phyloP scores from a whole-genome alignment of 2,329 filamentous ascomycete genomes.

The Sphaceloma murrayae region DNA sequence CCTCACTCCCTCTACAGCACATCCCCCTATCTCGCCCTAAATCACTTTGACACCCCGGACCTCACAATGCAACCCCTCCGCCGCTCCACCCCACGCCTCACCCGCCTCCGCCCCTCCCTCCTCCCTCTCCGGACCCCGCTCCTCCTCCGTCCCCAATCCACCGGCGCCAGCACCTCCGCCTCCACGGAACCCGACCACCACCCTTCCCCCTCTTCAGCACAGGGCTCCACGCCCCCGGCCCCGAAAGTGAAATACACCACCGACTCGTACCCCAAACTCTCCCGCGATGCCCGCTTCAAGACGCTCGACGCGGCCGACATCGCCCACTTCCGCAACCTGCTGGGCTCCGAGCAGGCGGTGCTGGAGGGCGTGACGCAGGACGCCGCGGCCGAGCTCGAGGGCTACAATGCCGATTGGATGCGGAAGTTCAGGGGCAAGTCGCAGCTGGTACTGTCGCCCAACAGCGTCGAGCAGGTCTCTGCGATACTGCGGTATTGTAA shows the following conservation, averaged over 20 bases:
- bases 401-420: constrained; percentile 98
- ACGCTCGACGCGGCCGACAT: constrained; percentile 70
- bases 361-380: constrained; percentile 73
- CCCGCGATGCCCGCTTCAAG: constrained; percentile 67
- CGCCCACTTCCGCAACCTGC: constrained; percentile 66
- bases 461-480: constrained; percentile 78
- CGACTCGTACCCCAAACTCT: constrained; percentile 73
- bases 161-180: constrained; percentile 25
- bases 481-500: constrained; percentile 92
- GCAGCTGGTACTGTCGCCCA: constrained; percentile 76
- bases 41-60: neutral
- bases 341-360: constrained; percentile 69
- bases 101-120: constrained; percentile 26
- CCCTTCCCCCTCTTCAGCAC: constrained; percentile 22
- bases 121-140: constrained; percentile 23
- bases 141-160: constrained; percentile 22
- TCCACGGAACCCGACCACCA: constrained; percentile 20
- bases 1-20: neutral
- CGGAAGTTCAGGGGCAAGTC: constrained; percentile 92
- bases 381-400: constrained; percentile 69
- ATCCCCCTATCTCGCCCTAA: neutral
- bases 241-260: constrained; percentile 63
- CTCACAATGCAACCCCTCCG: constrained; percentile 17
- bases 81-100: constrained; percentile 23
- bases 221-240: constrained; percentile 22